A percentile compares a stretch with the other conserved stretches of the same genome.
phyloP scores from a whole-genome alignment of 768 basidiomycete genomes.

The Psilocybe tampanensis region DNA sequence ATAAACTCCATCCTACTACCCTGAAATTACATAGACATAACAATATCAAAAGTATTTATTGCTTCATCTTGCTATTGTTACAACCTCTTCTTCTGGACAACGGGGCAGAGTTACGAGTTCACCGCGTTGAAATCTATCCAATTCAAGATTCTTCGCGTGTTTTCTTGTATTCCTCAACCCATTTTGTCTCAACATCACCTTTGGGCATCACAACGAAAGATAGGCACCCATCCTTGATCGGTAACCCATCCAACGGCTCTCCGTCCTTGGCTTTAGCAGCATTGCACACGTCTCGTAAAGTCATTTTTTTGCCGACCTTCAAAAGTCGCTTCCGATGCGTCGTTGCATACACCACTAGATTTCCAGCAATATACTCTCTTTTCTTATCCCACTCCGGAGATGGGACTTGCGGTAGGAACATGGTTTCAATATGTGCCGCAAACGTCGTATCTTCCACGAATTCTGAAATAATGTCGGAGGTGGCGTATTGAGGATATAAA shows the following conservation, averaged over 20 bases:
- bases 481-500: constrained; percentile 88
- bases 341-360: constrained; percentile 81
- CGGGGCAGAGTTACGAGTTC: not conserved
- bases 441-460: constrained; percentile 89
- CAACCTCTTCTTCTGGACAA: constrained; percentile 1
- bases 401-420: constrained; percentile 78
- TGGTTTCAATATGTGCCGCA: constrained; percentile 68
- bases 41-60: not conserved
- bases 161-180: constrained; percentile 88
- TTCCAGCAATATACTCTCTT: constrained; percentile 63
- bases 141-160: constrained; percentile 33
- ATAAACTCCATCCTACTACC: not conserved
- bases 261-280: constrained; percentile 63
- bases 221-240: constrained; percentile 81
- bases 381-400: constrained; percentile 77
- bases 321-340: constrained; percentile 76
- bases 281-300: constrained; percentile 72
- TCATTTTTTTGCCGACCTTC: constrained; percentile 92
- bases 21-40: not conserved
- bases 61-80: constrained; percentile 3
- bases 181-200: constrained; percentile 75
- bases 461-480: constrained; percentile 84
- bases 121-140: constrained; percentile 2
- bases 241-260: constrained; percentile 73
- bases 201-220: constrained; percentile 80